These are phyloP conservation scores for Bolboschoenoplectus hybrid DNA, from an alignment of 202 grass and related monocot species.

Conservation along the genomic window DNA sequence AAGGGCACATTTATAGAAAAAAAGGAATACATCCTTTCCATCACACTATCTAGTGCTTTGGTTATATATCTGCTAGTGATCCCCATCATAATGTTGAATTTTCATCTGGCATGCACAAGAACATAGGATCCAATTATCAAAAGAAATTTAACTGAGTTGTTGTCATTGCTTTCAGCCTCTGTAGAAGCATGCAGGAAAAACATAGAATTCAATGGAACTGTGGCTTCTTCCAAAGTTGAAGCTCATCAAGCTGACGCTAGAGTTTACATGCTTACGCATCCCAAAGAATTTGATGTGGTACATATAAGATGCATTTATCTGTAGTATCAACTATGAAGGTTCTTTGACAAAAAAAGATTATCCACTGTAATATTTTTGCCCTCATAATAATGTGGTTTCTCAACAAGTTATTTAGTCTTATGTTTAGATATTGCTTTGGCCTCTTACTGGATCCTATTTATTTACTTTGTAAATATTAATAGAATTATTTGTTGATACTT, in stretches of 20 bases:
- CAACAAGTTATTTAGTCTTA: constrained; percentile 20
- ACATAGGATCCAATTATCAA: constrained; percentile 41
- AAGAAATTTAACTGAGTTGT: constrained; percentile 25
- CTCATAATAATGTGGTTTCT: background rate
- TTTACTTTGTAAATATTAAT: background rate
- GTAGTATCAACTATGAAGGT: constrained; percentile 20
- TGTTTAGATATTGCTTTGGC: background rate
- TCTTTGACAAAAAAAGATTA: background rate
- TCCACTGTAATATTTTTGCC: background rate
- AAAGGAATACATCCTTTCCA: constrained; percentile 2
- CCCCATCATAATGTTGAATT: background rate
- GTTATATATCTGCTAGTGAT: background rate
- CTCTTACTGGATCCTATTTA: background rate
- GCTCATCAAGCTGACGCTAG: constrained; percentile 91
- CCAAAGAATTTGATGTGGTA: constrained; percentile 99
- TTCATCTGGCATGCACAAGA: background rate
- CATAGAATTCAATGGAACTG: constrained; percentile 82
- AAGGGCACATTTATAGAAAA: background rate
- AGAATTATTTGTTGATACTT: background rate
- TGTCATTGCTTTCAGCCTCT: constrained; percentile 54
- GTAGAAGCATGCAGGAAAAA: constrained; percentile 90
- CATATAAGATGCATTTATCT: constrained; percentile 7
- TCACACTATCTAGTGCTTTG: constrained; percentile 24
- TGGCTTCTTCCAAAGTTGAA: constrained; percentile 75
- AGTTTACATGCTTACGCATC: constrained; percentile 96